Evolutionary conservation across 257 asterid species (phyloP).

Genomic region (Cinchona pubescens): DNA sequence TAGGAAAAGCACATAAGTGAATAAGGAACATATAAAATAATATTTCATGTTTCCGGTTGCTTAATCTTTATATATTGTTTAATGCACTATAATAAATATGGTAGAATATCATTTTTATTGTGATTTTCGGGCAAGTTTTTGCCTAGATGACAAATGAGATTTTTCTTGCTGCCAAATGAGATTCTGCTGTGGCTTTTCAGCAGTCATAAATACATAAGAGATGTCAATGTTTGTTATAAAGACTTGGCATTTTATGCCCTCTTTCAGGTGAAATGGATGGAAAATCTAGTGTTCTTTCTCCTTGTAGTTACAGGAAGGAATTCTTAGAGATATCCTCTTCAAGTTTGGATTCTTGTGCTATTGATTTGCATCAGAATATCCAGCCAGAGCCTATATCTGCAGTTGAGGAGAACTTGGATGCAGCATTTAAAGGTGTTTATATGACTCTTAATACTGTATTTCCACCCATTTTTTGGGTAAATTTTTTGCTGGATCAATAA

Average conservation of each 20-base stretch:
- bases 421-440: slow-evolving; percentile 39
- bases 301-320: slow-evolving; percentile 32
- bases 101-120: neutral
- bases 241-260: neutral
- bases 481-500: neutral
- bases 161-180: neutral
- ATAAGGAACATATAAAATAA: neutral
- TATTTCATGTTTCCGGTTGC: neutral
- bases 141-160: neutral
- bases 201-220: neutral
- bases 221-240: neutral
- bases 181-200: neutral
- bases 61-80: neutral
- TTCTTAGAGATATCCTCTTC: slow-evolving; percentile 18
- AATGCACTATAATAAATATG: neutral
- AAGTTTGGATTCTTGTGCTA: slow-evolving; percentile 16
- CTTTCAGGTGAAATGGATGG: slow-evolving; percentile 16
- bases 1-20: neutral
- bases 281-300: neutral
- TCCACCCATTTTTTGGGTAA: neutral
- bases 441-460: slow-evolving; percentile 2
- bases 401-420: slow-evolving; percentile 24
- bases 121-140: neutral
- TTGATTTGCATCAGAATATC: slow-evolving; percentile 21
- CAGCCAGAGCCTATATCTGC: slow-evolving; percentile 14